A percentile compares a stretch with the other conserved stretches of the same genome.
phyloP scores from a whole-genome alignment of 331 rosid species.

The Acacia pycnantha region DNA sequence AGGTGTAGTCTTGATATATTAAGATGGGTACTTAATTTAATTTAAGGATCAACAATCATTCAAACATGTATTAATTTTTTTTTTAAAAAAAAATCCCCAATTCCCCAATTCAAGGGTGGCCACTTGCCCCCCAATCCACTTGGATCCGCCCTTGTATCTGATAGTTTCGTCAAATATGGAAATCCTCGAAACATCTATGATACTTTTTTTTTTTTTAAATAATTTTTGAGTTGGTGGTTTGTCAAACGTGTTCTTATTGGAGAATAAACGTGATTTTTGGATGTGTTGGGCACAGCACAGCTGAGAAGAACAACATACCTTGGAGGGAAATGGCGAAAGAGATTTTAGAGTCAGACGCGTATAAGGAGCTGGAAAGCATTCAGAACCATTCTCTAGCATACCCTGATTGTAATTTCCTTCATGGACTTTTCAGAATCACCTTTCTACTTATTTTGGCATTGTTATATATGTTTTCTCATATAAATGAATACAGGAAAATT shows the following conservation, averaged over 20 bases:
- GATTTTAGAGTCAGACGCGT: constrained; percentile 60
- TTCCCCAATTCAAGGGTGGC: too few relatives aligned
- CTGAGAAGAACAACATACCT: constrained; percentile 69
- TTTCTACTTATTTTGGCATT: background rate
- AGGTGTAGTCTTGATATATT: too few relatives aligned
- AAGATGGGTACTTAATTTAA: too few relatives aligned
- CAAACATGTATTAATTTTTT: too few relatives aligned
- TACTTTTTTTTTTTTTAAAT: background rate
- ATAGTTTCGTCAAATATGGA: background rate
- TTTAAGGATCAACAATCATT: too few relatives aligned
- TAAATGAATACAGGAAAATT: background rate
- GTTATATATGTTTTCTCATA: background rate
- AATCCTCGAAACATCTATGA: background rate
- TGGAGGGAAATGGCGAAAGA: constrained; percentile 57
- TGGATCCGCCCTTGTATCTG: too few relatives aligned
- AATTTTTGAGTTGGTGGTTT: background rate
- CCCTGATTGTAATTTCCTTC: constrained; percentile 52
- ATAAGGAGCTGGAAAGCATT: constrained; percentile 56
- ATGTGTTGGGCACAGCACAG: constrained; percentile 49
- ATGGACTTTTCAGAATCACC: background rate
- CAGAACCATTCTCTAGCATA: constrained; percentile 50
- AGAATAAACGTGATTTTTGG: constrained; percentile 25
- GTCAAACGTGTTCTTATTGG: constrained; percentile 1
- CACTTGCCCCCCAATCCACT: too few relatives aligned
- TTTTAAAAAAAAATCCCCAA: too few relatives aligned